These are phyloP conservation scores for Pneumocystis murina DNA, from an alignment of 1,139 yeast species.

Conservation along the genomic window DNA sequence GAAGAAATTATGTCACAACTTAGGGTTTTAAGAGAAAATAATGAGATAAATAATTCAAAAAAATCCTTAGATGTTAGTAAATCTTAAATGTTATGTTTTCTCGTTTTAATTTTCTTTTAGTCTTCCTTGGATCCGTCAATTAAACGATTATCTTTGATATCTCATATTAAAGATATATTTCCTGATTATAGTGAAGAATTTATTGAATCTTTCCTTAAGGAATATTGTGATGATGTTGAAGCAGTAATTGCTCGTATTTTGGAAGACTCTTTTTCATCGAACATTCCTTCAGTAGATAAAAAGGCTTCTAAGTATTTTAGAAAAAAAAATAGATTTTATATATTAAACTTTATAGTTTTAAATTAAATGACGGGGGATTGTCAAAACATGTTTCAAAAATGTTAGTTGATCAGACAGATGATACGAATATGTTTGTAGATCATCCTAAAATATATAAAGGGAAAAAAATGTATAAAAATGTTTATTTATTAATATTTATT, in stretches of 20 bases:
- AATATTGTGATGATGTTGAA: conserved; percentile 2
- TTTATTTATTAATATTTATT: background rate
- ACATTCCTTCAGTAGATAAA: background rate
- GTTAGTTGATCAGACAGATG: background rate
- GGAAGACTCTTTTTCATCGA: conserved; percentile 2
- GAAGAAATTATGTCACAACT: background rate
- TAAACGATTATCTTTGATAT: conserved; percentile 1
- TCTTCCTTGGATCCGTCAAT: background rate
- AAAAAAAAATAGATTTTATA: background rate
- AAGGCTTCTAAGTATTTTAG: background rate
- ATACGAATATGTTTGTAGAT: background rate
- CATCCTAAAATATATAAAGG: background rate
- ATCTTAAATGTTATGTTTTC: background rate
- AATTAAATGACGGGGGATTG: background rate
- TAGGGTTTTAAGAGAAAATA: background rate
- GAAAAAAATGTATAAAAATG: background rate
- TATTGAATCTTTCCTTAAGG: conserved; percentile 2
- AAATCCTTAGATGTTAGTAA: background rate
- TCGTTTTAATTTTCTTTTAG: background rate
- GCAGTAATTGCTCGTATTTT: conserved; percentile 3
- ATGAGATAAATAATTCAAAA: background rate
- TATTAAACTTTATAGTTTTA: background rate
- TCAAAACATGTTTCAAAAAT: background rate
- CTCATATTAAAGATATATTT: conserved; percentile 5
- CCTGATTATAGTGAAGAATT: conserved; percentile 6